Base-by-base conservation (phyloP, 192 early-diverging fungal genomes). In the Podila clonocystis region DNA sequence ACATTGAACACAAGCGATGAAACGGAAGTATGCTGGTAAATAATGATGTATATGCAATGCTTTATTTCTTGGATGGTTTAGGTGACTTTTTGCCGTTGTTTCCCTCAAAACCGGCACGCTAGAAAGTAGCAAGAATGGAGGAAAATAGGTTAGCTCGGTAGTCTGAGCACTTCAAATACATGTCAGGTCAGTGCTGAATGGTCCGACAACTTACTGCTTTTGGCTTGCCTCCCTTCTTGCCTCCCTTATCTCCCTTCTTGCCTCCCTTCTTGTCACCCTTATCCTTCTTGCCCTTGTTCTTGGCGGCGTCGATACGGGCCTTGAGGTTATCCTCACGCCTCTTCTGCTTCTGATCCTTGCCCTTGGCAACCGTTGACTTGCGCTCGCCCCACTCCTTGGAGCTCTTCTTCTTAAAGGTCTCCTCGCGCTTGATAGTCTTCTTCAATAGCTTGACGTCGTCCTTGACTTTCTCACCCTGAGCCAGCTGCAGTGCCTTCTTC, bases 381-480 rank as follows among this genome's bases (percentile, higher is more conserved):
- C 97, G 91, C 36, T 95, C 90, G 22, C 82, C 76, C 97, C 97
- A 99, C 60, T 93, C 91, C 61, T 91, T 85, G 29, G 89, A 74
- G 69, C 93, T 95, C 92, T 95, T 97, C 76, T 82, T 84, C 91
- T 99, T 99, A 63, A 84, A 72, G 71, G 93, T 87, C 67, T 95
- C 91, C 67, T 93, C 87, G 57, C 94, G 91, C 82, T 96, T 97
- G 50, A 99, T 89, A 0, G 93, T 93, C 85, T 96, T 97, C 84
- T 97, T 96, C 41, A 99, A 87, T 49, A 97, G 83, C 76, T 91
- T 94, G 64, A 91, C 75, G 58, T 99, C 94, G 78, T 99, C 97
- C 84, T 96, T 95, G 66, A 97, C 88, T 85, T 96, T 97, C 75
- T 96, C 93, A 70, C 97, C 97, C 69, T 89, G 85, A 4, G 97